These are phyloP conservation scores for Dendrocalamus sinicus DNA, from an alignment of 176 grass and related monocot species.

Conservation along the genomic window DNA sequence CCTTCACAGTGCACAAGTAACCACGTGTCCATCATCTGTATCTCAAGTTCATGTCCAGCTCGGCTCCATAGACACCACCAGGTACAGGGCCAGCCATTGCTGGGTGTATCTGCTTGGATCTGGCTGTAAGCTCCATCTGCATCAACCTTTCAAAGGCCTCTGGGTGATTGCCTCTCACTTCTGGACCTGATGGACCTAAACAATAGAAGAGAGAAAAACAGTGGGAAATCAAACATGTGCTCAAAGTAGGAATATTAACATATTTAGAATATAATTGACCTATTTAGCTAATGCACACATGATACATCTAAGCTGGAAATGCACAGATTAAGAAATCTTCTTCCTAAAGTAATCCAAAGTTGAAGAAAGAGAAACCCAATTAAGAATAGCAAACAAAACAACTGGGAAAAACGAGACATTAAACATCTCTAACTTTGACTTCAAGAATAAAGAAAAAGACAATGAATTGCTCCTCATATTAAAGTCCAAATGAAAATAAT, in stretches of 20 bases:
- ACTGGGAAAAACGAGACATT: background rate
- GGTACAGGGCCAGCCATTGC: conserved; percentile 59
- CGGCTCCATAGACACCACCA: conserved; percentile 59
- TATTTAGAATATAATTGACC: background rate
- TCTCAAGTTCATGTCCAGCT: conserved; percentile 70
- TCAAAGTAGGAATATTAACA: background rate
- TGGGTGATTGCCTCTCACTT: conserved; percentile 55
- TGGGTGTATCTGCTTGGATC: conserved; percentile 69
- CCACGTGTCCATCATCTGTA: conserved; percentile 54
- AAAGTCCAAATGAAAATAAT: background rate
- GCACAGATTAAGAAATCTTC: background rate
- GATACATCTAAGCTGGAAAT: background rate
- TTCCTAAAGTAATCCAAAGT: background rate
- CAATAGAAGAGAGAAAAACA: background rate
- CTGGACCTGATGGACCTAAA: conserved; percentile 53
- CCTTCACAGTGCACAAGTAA: background rate
- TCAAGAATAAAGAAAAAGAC: background rate
- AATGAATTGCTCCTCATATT: background rate
- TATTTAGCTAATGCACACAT: background rate
- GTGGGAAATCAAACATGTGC: background rate
- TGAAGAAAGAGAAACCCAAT: background rate
- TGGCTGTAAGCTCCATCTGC: conserved; percentile 82
- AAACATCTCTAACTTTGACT: background rate
- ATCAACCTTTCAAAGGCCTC: conserved; percentile 77
- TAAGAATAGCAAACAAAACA: background rate